Base-by-base conservation (phyloP, 1,284 basidiomycete species). In the Pseudozyma sp. region DNA sequence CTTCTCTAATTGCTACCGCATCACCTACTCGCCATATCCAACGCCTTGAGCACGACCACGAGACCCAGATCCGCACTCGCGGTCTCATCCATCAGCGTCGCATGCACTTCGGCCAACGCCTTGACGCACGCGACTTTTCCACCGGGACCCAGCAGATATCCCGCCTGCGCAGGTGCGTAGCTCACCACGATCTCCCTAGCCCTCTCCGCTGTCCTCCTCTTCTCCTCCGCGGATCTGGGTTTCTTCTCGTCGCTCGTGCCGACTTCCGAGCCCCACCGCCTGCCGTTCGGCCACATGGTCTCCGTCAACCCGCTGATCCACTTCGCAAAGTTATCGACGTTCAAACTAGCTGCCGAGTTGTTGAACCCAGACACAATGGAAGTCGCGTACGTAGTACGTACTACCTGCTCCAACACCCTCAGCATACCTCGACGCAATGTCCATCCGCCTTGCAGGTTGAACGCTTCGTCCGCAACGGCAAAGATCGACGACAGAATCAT, bases 401-500 rank as follows among this genome's bases (percentile, higher is more conserved):
- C 70, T 9, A 84, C 70, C 42, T 83, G 81, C 60, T 85, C 82
- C 9, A 85, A 67, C 14, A 85, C 76, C 14, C 81, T 78, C 57
- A 85, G 65, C 68, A 85, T 80, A 30, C 84, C 84, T 13, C 82
- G 71, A 10, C 81, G 78, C 42, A 85, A 43, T 17, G 81, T 84
- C 84, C 84, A 85, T 1, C 74, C 77, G 39, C 80, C 82, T 44
- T 82, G 77, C 47, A 85, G 71, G 52, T 82, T 79, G 54, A 84
- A 83, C 2, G 84, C 84, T 54, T 84, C 83, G 52, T 84, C 79
- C 3, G 81, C 78, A 10, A 84, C 82, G 10, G 79, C 79, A 70
- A 85, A 83, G n/a, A 83, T 67, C 24, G 81, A 80, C 7, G 81
- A 77, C 11, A 85, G 74, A 7, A 85, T 64, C 64, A 78, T 78